Evolutionary conservation across 2,329 filamentous ascomycete genomes (phyloP), one percentile per base, ranked within the genome.

Genomic region (Penicillium sp.): DNA sequence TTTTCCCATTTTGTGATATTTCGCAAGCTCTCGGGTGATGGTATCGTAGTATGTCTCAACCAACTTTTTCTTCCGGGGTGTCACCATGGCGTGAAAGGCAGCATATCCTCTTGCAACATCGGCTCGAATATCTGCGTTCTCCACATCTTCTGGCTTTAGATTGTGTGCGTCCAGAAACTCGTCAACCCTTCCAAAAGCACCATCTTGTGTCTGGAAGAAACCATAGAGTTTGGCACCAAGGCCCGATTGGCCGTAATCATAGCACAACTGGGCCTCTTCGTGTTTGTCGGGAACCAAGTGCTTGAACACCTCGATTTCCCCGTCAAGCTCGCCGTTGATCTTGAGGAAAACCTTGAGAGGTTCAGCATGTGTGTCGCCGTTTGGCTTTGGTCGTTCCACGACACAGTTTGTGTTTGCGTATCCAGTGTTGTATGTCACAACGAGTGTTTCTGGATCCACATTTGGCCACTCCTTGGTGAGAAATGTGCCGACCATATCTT

Each of bases 161-260:
- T 58, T 63, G 11, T 59, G 62, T 37, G 62, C 60, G 54, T 65
- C 58, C 26, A 65, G 41, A 21, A 60, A 66, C 48, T 66, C 63
- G 22, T 66, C 63, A 24, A 63, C 21, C 29, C 63, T 55, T 29
- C 63, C 63, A 3, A 59, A 49, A 8, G 52, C 56, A 19, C 62
- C 63, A 52, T 66, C 61, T 22, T 59, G 39, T 41, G 63, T 63
- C 44, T 59, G 44, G 41, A 65, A 66, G 41, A 62, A 58, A 3
- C 62, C 63, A 49, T 61, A 66, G 11, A 63, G 44, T 41, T 65
- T 55, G 31, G 59, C 59, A 11, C 63, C 61, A 9, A 56, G 57
- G 21, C 61, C 59, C 13, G 51, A 53, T 56, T 26, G 58, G 33
- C 58, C 59, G 29, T 63, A 65, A 11, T 66, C 59, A 22, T 62